Conservation (phyloP, 805 yeast genomes). For the Grigorovia jiainica region DNA sequence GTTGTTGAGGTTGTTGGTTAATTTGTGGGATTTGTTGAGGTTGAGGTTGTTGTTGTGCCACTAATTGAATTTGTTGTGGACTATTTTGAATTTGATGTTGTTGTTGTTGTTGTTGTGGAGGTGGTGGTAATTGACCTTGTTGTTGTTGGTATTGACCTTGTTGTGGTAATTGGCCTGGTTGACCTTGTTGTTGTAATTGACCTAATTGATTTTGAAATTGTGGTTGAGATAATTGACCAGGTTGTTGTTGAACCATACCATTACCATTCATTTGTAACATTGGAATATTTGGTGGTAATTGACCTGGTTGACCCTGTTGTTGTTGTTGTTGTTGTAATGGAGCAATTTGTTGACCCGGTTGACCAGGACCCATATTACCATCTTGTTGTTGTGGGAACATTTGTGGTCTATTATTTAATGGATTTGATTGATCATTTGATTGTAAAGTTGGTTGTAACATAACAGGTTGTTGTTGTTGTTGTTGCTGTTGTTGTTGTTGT, state of each 20-base stretch:
- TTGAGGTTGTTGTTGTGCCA: constrained; percentile 4
- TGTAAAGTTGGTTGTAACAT: constrained; percentile 28
- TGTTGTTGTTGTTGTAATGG: constrained; percentile 28
- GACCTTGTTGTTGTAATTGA: constrained; percentile 17
- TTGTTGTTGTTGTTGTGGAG: constrained; percentile 1
- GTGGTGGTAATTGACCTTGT: constrained; percentile 6
- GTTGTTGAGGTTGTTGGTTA: not conserved
- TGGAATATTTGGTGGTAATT: constrained; percentile 9
- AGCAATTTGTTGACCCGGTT: constrained; percentile 20
- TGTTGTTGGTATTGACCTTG: constrained; percentile 16
- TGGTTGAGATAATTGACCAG: constrained; percentile 17
- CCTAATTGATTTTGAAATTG: constrained; percentile 15
- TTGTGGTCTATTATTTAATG: constrained; percentile 22
- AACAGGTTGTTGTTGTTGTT: constrained; percentile 13
- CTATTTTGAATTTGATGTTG: constrained; percentile 2
- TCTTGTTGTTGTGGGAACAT: constrained; percentile 13
- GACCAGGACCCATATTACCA: constrained; percentile 6
- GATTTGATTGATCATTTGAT: constrained; percentile 24
- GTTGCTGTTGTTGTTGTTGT: constrained; percentile 6
- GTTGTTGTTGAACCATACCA: constrained; percentile 17
- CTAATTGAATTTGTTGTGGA: constrained; percentile 1
- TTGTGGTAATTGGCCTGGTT: constrained; percentile 19
- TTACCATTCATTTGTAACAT: constrained; percentile 8
- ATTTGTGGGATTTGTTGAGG: not conserved
- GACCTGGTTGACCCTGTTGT: constrained; percentile 24